Conservation (phyloP, 768 basidiomycete species). For the Xanthoconium stramineum region DNA sequence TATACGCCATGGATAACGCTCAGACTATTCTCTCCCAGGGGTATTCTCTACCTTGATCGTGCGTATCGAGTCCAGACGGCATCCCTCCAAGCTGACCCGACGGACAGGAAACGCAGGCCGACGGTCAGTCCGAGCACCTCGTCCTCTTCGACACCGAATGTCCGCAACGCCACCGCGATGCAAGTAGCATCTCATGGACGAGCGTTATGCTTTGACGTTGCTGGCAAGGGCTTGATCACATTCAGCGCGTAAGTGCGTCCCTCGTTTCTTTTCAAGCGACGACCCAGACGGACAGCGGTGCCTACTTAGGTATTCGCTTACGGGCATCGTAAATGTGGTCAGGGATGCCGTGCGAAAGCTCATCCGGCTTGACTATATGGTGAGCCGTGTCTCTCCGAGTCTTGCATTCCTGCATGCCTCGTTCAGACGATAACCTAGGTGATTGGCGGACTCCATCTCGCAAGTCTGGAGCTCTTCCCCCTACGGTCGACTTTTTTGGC, state of each 20-base stretch:
- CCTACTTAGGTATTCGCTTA: constrained; percentile 59
- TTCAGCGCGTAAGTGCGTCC: constrained; percentile 69
- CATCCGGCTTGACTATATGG: constrained; percentile 74
- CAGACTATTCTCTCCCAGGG: not conserved
- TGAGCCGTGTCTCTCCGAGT: constrained; percentile 19
- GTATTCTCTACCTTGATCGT: too few relatives aligned
- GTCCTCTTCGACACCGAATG: constrained; percentile 79
- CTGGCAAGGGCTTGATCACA: constrained; percentile 77
- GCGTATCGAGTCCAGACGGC: too few relatives aligned
- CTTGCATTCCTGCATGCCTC: not conserved
- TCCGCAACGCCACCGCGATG: constrained; percentile 67
- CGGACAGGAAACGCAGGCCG: constrained; percentile 53
- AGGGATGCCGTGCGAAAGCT: constrained; percentile 64
- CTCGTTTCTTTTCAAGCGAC: not conserved
- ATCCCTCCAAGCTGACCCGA: not conserved
- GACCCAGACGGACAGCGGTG: not conserved
- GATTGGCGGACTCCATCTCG: constrained; percentile 83
- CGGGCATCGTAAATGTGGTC: constrained; percentile 82
- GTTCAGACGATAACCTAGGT: constrained; percentile 41
- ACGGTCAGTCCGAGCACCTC: constrained; percentile 42
- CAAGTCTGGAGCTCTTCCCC: constrained; percentile 62
- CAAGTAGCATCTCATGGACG: constrained; percentile 65
- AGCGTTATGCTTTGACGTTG: constrained; percentile 78
- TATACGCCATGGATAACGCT: too few relatives aligned
- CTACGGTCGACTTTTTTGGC: constrained; percentile 74